Conservation (phyloP, 2,329 filamentous ascomycete genomes). For the Penicillium corylophilum region DNA sequence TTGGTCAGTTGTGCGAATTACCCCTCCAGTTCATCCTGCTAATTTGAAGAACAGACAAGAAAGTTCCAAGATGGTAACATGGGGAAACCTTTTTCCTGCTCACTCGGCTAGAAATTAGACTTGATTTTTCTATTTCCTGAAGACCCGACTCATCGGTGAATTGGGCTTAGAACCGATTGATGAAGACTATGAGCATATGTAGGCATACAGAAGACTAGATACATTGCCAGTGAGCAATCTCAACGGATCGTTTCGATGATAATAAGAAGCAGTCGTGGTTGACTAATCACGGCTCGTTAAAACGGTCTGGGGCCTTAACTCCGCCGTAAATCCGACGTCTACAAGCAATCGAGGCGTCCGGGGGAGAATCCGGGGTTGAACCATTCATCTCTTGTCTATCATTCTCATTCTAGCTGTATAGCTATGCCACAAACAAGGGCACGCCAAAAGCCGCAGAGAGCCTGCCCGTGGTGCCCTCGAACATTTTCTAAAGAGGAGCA, state of each 20-base stretch:
- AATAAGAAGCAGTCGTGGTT: no score
- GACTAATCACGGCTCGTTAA: neutral
- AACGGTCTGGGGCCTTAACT: neutral
- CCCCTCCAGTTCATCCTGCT: neutral
- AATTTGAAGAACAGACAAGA: neutral
- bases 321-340: neutral
- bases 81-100: neutral
- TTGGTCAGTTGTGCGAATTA: slow-evolving; percentile 8
- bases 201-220: no score
- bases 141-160: neutral
- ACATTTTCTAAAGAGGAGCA: slow-evolving; percentile 34
- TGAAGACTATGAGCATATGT: no score
- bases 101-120: neutral
- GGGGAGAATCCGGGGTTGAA: slow-evolving; percentile 4
- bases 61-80: neutral
- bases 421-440: slow-evolving; percentile 3
- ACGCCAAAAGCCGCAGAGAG: slow-evolving; percentile 5
- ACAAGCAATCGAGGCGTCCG: neutral
- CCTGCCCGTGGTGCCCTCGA: slow-evolving; percentile 25
- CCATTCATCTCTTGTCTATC: neutral
- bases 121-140: neutral
- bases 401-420: neutral
- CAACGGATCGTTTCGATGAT: no score
- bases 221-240: no score
- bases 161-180: neutral